These are phyloP conservation scores for Penicillium robsamsonii DNA, from an alignment of 495 filamentous ascomycete species.

Conservation along the genomic window DNA sequence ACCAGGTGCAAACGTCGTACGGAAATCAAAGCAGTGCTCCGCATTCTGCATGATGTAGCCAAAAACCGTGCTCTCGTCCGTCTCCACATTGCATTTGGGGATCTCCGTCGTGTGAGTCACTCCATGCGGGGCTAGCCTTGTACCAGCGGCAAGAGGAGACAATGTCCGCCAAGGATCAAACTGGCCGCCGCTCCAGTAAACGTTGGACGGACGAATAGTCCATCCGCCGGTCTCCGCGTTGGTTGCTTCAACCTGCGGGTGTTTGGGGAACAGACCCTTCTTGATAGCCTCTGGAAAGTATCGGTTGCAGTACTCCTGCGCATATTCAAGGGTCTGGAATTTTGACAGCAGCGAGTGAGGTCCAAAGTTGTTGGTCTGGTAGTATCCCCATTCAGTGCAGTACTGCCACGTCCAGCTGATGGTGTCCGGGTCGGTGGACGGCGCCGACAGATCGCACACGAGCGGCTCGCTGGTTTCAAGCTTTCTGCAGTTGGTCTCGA, in stretches of 20 bases:
- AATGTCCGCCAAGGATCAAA: slow-evolving; percentile 61
- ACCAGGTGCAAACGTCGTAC: slow-evolving; percentile 26
- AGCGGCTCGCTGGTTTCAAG: slow-evolving; percentile 28
- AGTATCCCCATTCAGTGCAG: slow-evolving; percentile 59
- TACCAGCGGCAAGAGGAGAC: slow-evolving; percentile 45
- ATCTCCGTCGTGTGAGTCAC: slow-evolving; percentile 38
- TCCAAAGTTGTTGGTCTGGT: slow-evolving; percentile 53
- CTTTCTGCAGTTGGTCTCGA: slow-evolving; percentile 40
- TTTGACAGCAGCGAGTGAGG: slow-evolving; percentile 48
- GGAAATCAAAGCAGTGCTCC: slow-evolving; percentile 55
- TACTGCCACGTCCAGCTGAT: slow-evolving; percentile 62
- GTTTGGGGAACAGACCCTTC: slow-evolving; percentile 43
- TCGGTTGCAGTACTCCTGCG: slow-evolving; percentile 51
- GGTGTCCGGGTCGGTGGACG: slow-evolving; percentile 31
- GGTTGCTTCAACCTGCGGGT: slow-evolving; percentile 35
- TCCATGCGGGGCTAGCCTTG: slow-evolving; percentile 36
- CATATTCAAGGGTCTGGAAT: slow-evolving; percentile 51
- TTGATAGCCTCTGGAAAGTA: slow-evolving; percentile 50
- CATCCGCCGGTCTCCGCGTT: slow-evolving; percentile 54
- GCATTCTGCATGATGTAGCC: slow-evolving; percentile 49
- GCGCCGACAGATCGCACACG: slow-evolving; percentile 42
- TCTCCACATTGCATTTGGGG: slow-evolving; percentile 47
- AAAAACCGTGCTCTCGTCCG: slow-evolving; percentile 41
- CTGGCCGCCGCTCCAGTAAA: slow-evolving; percentile 53
- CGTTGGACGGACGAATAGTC: slow-evolving; percentile 57